phyloP scores from a whole-genome alignment of 106 monocot species.

The Apostasia shenzhenica region DNA sequence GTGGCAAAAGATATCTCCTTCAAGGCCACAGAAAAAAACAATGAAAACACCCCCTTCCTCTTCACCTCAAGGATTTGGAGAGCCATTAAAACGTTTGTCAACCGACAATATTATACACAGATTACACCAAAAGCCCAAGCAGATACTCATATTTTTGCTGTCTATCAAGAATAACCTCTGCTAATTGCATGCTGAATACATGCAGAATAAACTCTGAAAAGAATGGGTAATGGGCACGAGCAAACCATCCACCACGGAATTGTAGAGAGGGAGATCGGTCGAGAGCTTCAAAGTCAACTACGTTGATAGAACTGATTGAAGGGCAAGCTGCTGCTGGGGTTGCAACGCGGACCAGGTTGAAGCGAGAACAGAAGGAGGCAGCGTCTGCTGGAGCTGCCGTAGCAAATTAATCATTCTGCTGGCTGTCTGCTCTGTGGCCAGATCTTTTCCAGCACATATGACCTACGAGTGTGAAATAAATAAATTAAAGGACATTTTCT shows the following conservation, averaged over 20 bases:
- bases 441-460: constrained; percentile 56
- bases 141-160: not conserved
- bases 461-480: constrained; percentile 25
- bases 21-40: not conserved
- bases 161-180: not conserved
- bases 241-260: not conserved
- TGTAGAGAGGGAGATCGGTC: not conserved
- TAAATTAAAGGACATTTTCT: not conserved
- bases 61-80: not conserved
- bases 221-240: not conserved
- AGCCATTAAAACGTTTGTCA: not conserved
- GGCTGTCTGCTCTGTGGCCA: constrained; percentile 73
- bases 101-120: constrained; percentile 6
- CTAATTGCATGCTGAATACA: constrained; percentile 1
- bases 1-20: not conserved
- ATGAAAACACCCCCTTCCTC: not conserved
- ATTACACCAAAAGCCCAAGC: constrained; percentile 6
- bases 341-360: constrained; percentile 72
- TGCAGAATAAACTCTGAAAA: constrained; percentile 1
- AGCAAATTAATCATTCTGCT: constrained; percentile 69
- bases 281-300: constrained; percentile 2
- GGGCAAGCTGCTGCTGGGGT: constrained; percentile 82
- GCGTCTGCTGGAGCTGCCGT: constrained; percentile 79
- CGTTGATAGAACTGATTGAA: constrained; percentile 62
- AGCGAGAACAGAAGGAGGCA: constrained; percentile 72